A percentile compares a stretch with the other conserved stretches of the same genome.
These are phyloP conservation scores for Arthrobotrys sphaeroides DNA, from an alignment of 2,329 filamentous ascomycete genomes.

Conservation along the genomic window DNA sequence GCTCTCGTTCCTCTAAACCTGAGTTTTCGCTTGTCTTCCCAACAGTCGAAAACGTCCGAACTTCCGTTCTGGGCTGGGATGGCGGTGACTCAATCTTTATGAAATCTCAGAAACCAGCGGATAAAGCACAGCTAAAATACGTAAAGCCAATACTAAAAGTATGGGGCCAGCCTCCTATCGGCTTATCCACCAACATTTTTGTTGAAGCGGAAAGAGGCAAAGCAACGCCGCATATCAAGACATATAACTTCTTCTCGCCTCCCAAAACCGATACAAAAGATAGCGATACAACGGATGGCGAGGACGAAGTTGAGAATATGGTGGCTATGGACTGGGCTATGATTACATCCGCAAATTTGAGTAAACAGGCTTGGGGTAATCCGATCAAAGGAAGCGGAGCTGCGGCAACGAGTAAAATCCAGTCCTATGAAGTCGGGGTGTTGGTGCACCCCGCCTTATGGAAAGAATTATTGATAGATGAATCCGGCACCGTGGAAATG, in stretches of 20 bases:
- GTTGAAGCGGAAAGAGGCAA: slow-evolving; percentile 59
- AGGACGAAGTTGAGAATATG: not conserved
- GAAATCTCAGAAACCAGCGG: slow-evolving; percentile 75
- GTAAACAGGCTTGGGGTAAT: slow-evolving; percentile 88
- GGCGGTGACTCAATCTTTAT: slow-evolving; percentile 84
- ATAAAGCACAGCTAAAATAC: slow-evolving; percentile 78
- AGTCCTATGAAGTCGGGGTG: slow-evolving; percentile 85
- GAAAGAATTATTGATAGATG: slow-evolving; percentile 63
- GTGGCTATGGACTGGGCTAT: slow-evolving; percentile 74
- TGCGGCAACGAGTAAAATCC: slow-evolving; percentile 66
- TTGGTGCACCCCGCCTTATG: slow-evolving; percentile 77
- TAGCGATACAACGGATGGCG: slow-evolving; percentile 57
- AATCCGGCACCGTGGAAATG: slow-evolving; percentile 50
- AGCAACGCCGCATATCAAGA: slow-evolving; percentile 89
- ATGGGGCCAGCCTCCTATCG: slow-evolving; percentile 67
- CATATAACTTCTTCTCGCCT: slow-evolving; percentile 68
- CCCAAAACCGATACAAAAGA: slow-evolving; percentile 64
- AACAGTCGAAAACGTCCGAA: slow-evolving; percentile 78
- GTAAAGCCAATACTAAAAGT: slow-evolving; percentile 76
- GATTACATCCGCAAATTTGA: slow-evolving; percentile 89
- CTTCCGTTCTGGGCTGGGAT: slow-evolving; percentile 78
- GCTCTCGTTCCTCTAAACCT: slow-evolving; percentile 60
- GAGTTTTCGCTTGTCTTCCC: slow-evolving; percentile 80
- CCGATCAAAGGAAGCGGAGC: slow-evolving; percentile 13
- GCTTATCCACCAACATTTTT: not conserved